Percentiles rank a stretch among this genome's conserved stretches.
Conservation (phyloP, 768 basidiomycete species). For the Lactarius sp. region DNA sequence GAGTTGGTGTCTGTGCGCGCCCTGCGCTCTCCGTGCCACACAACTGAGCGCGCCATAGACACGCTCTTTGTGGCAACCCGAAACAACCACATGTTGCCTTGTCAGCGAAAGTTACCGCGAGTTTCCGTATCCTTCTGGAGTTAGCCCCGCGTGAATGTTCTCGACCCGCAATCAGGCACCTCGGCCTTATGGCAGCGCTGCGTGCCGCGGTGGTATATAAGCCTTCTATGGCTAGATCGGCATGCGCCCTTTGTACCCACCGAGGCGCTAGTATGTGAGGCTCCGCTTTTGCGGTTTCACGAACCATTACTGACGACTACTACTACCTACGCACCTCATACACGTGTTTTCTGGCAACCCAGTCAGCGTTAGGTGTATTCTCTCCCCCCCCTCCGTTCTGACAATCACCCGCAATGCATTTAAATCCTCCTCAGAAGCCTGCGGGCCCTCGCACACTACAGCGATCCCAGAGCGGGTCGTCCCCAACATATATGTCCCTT, state of each 20-base stretch:
- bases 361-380: slow-evolving; percentile 2
- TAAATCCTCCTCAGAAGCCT: slow-evolving; percentile 5
- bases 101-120: slow-evolving; percentile 16
- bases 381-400: neutral
- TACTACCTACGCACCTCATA: neutral
- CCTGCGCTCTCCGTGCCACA: neutral
- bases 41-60: neutral
- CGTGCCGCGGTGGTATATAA: slow-evolving; percentile 15
- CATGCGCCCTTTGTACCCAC: neutral
- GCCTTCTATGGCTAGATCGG: slow-evolving; percentile 4
- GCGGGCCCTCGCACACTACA: slow-evolving; percentile 16
- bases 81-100: neutral
- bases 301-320: neutral
- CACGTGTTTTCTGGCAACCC: neutral
- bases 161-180: slow-evolving; percentile 23
- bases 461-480: slow-evolving; percentile 8
- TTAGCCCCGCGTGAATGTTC: slow-evolving; percentile 21
- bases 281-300: neutral
- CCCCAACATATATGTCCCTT: neutral
- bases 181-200: slow-evolving; percentile 21
- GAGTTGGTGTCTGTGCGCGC: neutral
- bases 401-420: neutral
- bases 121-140: slow-evolving; percentile 7
- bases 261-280: slow-evolving; percentile 1
- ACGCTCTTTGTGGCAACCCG: slow-evolving; percentile 15